Conservation (phyloP, 805 yeast species). For the Pichia scutulata region DNA sequence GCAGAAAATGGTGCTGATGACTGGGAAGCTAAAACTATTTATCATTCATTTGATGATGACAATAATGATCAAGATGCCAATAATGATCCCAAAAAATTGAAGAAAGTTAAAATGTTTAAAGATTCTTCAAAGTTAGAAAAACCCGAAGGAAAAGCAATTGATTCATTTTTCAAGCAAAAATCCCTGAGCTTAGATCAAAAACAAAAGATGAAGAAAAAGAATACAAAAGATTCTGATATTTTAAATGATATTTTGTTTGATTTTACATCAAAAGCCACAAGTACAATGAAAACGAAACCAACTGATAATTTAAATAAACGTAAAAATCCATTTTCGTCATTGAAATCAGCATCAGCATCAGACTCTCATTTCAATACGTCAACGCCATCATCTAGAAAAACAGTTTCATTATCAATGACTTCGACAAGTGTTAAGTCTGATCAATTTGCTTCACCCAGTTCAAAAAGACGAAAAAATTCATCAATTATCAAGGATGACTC, state of each 20-base stretch:
- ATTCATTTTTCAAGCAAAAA: conserved; percentile 36
- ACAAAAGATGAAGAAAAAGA: conserved; percentile 20
- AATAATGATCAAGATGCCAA: conserved; percentile 22
- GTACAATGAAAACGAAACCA: conserved; percentile 17
- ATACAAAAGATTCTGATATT: conserved; percentile 38
- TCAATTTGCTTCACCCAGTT: conserved; percentile 14
- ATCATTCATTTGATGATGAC: conserved; percentile 48
- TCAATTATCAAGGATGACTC: conserved; percentile 20
- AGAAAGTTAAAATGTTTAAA: conserved; percentile 22
- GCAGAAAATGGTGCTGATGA: conserved; percentile 91
- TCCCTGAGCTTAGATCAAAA: conserved; percentile 12
- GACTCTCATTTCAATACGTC: conserved; percentile 8
- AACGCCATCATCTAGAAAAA: conserved; percentile 13
- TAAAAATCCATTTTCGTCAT: conserved; percentile 24
- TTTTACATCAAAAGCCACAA: conserved; percentile 29
- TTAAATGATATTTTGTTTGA: conserved; percentile 66
- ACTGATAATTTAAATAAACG: conserved; percentile 13
- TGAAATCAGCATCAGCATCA: conserved; percentile 15
- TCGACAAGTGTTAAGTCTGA: conserved; percentile 15
- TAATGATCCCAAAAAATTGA: conserved; percentile 28
- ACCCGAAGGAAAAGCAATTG: conserved; percentile 5
- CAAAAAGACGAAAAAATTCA: conserved; percentile 17
- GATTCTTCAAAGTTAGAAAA: conserved; percentile 14
- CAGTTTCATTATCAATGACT: conserved; percentile 30
- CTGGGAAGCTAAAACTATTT: conserved; percentile 58